Evolutionary conservation across 306 rosid species (phyloP).

Genomic region (Glycine tomentella): DNA sequence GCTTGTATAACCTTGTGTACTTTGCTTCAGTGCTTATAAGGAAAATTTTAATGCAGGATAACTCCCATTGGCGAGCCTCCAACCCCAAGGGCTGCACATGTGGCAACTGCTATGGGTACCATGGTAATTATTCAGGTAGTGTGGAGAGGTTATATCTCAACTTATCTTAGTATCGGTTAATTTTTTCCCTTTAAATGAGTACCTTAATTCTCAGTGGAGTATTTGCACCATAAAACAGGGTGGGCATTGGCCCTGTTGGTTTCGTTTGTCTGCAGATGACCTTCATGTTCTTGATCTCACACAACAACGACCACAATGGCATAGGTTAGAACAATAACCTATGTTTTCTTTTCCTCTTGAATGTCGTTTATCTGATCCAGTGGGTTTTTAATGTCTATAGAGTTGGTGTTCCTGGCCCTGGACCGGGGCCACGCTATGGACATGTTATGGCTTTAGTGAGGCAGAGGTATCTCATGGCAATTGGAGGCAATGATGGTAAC

Average conservation of each 20-base stretch:
- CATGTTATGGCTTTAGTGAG: constrained; percentile 99
- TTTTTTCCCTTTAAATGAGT: constrained; percentile 31
- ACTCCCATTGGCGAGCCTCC: constrained; percentile 97
- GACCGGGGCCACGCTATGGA: constrained; percentile 99
- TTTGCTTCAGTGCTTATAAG: constrained; percentile 40
- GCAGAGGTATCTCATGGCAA: constrained; percentile 99
- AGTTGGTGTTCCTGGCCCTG: constrained; percentile 99
- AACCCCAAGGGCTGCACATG: constrained; percentile 99
- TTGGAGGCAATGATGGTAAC: constrained; percentile 99
- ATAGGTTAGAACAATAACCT: constrained; percentile 68
- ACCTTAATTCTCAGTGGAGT: constrained; percentile 44
- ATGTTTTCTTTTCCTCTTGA: constrained; percentile 11
- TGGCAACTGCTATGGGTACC: constrained; percentile 99
- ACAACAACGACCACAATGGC: constrained; percentile 98
- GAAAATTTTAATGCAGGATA: constrained; percentile 66
- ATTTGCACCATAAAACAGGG: constrained; percentile 69
- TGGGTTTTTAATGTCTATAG: constrained; percentile 63
- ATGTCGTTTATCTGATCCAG: constrained; percentile 44
- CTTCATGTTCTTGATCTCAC: constrained; percentile 99
- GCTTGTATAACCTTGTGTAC: background rate
- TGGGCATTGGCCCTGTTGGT: constrained; percentile 99
- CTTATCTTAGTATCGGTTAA: constrained; percentile 22
- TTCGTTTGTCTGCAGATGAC: constrained; percentile 97
- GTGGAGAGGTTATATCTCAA: constrained; percentile 21
- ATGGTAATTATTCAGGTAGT: constrained; percentile 99